Evolutionary conservation across 495 filamentous ascomycete species (phyloP).

Genomic region (Aspergillus mulundensis): DNA sequence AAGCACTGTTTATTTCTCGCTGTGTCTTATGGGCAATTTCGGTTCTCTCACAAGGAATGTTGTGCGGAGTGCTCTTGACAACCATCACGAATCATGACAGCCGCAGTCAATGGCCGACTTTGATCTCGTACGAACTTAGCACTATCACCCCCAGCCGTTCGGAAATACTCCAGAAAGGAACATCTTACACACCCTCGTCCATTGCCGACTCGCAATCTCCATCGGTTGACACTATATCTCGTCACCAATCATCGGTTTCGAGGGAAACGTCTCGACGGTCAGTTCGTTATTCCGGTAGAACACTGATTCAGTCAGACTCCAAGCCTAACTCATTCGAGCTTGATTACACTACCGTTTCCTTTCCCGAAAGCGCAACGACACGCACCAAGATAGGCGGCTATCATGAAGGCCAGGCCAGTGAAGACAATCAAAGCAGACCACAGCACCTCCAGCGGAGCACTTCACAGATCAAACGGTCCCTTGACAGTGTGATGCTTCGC

Average conservation of each 20-base stretch:
- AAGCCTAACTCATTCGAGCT: constrained; percentile 28
- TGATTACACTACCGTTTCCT: constrained; percentile 15
- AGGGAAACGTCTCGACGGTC: constrained; percentile 30
- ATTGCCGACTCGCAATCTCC: constrained; percentile 11
- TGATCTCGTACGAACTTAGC: constrained; percentile 30
- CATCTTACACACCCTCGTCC: constrained; percentile 11
- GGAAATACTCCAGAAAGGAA: constrained; percentile 5
- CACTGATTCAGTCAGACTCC: constrained; percentile 27
- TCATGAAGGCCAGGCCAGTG: constrained; percentile 14
- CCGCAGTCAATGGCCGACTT: constrained; percentile 23
- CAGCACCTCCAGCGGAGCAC: constrained; percentile 13
- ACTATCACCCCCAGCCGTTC: constrained; percentile 17
- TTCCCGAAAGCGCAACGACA: constrained; percentile 15
- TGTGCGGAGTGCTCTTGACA: constrained; percentile 30
- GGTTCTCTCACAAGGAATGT: constrained; percentile 30
- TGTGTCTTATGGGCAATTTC: constrained; percentile 35
- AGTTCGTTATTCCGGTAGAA: constrained; percentile 35
- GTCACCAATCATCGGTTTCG: constrained; percentile 13
- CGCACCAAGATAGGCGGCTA: background rate
- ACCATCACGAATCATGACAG: constrained; percentile 14
- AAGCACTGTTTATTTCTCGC: constrained; percentile 25
- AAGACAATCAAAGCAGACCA: constrained; percentile 1
- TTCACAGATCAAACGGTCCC: constrained; percentile 22
- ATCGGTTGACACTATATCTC: constrained; percentile 10
- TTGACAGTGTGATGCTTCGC: constrained; percentile 26